Evolutionary conservation across 768 basidiomycete genomes (phyloP), one percentile per base, ranked within the genome.

Genomic region (Cytidiella melzeri): DNA sequence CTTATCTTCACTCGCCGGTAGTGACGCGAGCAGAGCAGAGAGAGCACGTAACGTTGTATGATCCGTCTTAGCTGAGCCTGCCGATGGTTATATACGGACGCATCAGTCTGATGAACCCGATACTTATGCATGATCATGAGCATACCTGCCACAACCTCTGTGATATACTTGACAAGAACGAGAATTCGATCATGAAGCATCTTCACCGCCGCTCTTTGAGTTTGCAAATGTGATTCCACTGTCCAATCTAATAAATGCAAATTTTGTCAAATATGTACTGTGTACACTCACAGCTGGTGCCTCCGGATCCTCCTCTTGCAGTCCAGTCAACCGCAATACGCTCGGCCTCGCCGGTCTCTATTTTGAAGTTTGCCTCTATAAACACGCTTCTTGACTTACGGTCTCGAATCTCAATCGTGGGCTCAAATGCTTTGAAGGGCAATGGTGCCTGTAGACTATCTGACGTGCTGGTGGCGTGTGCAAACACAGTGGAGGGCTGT

Each of bases 331-430:
- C 96, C 5, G 96, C 96, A 54, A 99, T 97, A 34, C 96, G 83
- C 64, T 99, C 96, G 13, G 96, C 96, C 69, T 99, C 96, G 27
- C 95, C 96, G 0, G 95, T 97, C 67, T 97, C 95, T 15, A 99
- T 86, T 43, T 80, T 84, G 68, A 84, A 98, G 3, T 85, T 71
- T 1, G 85, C 89, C 60, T 92, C 87, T 40, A 95, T 81, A 59
- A 89, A 95, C 10, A 86, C 83, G 1, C 83, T 80, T 46, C 84
- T 81, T 45, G 84, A 81, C 61, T 74, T 83, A 41, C 86, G 77
- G 55, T 89, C 88, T 48, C 81, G 76, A 38, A 94, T 84, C 63
- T 93, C 92, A 37, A 93, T 77, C 1, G 88, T 86, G 1, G 91
- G 87, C 62, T 97, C 94, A 60, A 89, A 99, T n/a, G 94, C 86